Evolutionary conservation across 371 early-diverging fungal species (phyloP).

Genomic region (Mortierella sp.): DNA sequence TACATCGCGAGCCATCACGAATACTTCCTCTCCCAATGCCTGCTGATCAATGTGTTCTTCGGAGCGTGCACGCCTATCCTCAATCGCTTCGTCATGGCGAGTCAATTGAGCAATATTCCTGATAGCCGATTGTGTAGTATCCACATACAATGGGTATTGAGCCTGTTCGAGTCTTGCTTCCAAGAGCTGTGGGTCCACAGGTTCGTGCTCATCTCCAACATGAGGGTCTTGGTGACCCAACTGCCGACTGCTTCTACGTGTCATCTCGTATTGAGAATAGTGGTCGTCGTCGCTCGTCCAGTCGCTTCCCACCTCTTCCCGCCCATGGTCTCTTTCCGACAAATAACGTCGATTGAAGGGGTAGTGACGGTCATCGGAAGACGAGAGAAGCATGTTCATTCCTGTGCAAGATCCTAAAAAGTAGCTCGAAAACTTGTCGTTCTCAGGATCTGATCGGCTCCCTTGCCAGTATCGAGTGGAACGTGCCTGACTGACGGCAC

Average conservation of each 20-base stretch:
- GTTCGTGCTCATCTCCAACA: background rate
- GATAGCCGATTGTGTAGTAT: background rate
- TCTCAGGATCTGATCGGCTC: conserved; percentile 15
- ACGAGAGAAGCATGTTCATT: conserved; percentile 18
- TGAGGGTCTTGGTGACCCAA: background rate
- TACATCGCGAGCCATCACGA: no score
- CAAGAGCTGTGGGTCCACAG: conserved; percentile 10
- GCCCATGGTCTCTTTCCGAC: conserved; percentile 8
- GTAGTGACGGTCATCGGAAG: conserved; percentile 12
- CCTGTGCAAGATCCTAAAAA: conserved; percentile 23
- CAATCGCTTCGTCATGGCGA: no score
- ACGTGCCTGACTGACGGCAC: conserved; percentile 1
- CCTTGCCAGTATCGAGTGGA: conserved; percentile 20
- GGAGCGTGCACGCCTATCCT: no score
- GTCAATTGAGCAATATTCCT: no score
- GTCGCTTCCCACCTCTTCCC: conserved; percentile 18
- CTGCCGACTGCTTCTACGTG: conserved; percentile 18
- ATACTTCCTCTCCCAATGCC: no score
- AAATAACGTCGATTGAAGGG: conserved; percentile 6
- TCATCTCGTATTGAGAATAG: conserved; percentile 36
- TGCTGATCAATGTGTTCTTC: no score
- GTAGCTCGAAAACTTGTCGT: conserved; percentile 22
- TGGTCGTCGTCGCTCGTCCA: conserved; percentile 40
- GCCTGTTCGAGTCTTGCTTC: conserved; percentile 12
- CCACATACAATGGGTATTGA: conserved; percentile 1